Conservation (phyloP, 208 protist species). For the Trichomonas tenax region DNA sequence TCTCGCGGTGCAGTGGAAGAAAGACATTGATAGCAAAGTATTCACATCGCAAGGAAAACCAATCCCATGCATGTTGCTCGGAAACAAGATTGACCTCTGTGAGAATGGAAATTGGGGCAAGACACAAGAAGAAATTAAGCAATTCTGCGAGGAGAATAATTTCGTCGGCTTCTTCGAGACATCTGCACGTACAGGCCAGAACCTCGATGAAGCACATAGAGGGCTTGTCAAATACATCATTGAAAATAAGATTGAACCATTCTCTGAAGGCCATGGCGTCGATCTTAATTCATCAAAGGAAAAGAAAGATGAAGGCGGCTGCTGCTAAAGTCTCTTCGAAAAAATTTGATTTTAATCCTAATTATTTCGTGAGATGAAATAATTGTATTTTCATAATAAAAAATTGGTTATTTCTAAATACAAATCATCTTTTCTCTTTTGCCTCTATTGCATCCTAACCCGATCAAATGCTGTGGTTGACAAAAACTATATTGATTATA, state of each 20-base stretch:
- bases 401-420: too few species aligned
- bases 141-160: background rate
- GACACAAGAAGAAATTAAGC: background rate
- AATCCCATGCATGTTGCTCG: conserved; percentile 22
- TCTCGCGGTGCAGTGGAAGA: conserved; percentile 17
- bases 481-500: too few species aligned
- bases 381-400: too few species aligned
- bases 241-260: background rate
- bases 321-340: background rate
- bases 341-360: too few species aligned
- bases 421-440: too few species aligned
- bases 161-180: background rate
- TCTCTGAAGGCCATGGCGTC: background rate
- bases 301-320: background rate
- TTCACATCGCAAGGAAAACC: background rate
- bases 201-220: background rate
- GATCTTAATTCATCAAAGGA: background rate
- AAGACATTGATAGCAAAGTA: conserved; percentile 27
- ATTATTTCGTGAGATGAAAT: too few species aligned
- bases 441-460: too few species aligned
- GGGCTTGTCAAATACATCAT: background rate
- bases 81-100: conserved; percentile 21
- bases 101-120: background rate
- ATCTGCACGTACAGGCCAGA: background rate
- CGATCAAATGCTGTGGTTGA: too few species aligned